A percentile compares a stretch with the other conserved stretches of the same genome.
These are phyloP conservation scores for Talaromyces atroroseus DNA, from an alignment of 2,329 filamentous ascomycete species.

Conservation along the genomic window DNA sequence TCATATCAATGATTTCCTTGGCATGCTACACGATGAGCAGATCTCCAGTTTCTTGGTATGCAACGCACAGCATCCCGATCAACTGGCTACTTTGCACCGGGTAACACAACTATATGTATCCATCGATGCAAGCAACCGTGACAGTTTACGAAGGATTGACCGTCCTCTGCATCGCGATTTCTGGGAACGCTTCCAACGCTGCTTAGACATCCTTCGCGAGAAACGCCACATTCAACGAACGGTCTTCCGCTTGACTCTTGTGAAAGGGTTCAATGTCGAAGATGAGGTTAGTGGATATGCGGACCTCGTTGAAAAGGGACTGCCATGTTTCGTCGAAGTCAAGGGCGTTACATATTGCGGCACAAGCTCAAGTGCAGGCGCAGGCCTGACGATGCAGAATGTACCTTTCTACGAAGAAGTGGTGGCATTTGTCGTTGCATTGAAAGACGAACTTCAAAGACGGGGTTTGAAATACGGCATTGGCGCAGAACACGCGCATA, in stretches of 20 bases:
- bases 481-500: slow-evolving; percentile 90
- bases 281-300: slow-evolving; percentile 90
- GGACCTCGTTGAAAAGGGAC: slow-evolving; percentile 73
- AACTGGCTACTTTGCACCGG: slow-evolving; percentile 72
- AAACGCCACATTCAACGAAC: slow-evolving; percentile 82
- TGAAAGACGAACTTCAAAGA: slow-evolving; percentile 62
- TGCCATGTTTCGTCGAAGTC: slow-evolving; percentile 90
- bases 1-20: slow-evolving; percentile 87
- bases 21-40: slow-evolving; percentile 73
- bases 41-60: slow-evolving; percentile 95
- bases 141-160: slow-evolving; percentile 82
- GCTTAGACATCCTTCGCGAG: slow-evolving; percentile 80
- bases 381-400: slow-evolving; percentile 92
- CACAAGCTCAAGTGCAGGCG: slow-evolving; percentile 74
- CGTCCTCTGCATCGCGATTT: slow-evolving; percentile 90
- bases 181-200: slow-evolving; percentile 91
- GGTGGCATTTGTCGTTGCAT: slow-evolving; percentile 69
- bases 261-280: slow-evolving; percentile 97
- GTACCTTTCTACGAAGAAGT: slow-evolving; percentile 95
- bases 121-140: slow-evolving; percentile 88
- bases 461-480: slow-evolving; percentile 81
- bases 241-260: slow-evolving; percentile 88
- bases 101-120: slow-evolving; percentile 96
- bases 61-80: slow-evolving; percentile 92
- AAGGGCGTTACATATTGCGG: slow-evolving; percentile 98